Base-by-base conservation (phyloP, 2,329 filamentous ascomycete species). In the Colletotrichum costaricense region DNA sequence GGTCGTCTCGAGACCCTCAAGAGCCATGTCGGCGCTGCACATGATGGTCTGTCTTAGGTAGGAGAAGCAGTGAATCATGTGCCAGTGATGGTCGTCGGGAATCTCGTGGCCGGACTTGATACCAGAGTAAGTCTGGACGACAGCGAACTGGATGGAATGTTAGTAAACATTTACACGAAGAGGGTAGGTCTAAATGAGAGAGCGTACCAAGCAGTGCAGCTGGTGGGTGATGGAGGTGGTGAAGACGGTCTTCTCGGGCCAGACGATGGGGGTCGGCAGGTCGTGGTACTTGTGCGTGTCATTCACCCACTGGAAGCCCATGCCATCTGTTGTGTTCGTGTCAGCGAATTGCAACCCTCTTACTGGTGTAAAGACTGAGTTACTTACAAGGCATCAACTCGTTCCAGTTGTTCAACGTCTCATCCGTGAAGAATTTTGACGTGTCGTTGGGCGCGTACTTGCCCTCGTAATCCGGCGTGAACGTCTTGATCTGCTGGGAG, bases 1-100 rank as follows among this genome's bases (percentile, higher is more conserved):
- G 1, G 85, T 86, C 2, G 85, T 86, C 77, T 85, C 84, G 16
- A 82, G 81, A 46, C 84, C 84, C 78, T 87, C 85, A 58, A 86
- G 78, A 1, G 84, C 84, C 72, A 84, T 85, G 73, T 87, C 85
- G 64, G 84, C 82, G 33, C 79, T 82, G 77, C 85, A 87, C 81
- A 86, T 82, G 72, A 87, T 83, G 52, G 83, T 83, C 77, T 87
- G 83, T 12, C 85, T 80, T 78, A 87, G 82, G 77, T 87, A 87
- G 76, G 84, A 83, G 77, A 86, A 85, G 80, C 85, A 87, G 79
- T 87, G 85, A 66, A 84, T 83, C 80, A 87, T 84, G 78, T 87
- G 85, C 82, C 74, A 85, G 77, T 86, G 83, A 77, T 85, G 83
- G 74, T 86, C 84, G 28, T 83, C 80, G 22, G 84, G 84, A 49